Percentiles rank a stretch among this genome's conserved stretches.
phyloP scores from a whole-genome alignment of 192 early-diverging fungal genomes.

The Chytriomyces hyalinus region DNA sequence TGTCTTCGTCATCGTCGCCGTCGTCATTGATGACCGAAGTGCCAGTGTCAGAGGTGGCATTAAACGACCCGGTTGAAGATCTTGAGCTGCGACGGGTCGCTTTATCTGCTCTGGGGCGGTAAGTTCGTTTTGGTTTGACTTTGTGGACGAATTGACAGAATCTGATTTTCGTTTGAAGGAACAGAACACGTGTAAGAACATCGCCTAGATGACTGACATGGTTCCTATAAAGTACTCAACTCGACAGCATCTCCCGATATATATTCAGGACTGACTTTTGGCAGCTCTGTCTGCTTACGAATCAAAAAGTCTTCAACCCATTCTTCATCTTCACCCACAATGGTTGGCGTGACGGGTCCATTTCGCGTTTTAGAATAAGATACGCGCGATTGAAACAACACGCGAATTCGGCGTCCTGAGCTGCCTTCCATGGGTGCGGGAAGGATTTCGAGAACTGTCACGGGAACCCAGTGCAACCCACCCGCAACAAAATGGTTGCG shows the following conservation, averaged over 20 bases:
- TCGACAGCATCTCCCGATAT: slow-evolving; percentile 30
- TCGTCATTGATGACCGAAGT: neutral
- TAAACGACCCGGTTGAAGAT: neutral
- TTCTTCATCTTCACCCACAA: slow-evolving; percentile 12
- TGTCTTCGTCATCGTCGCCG: slow-evolving; percentile 21
- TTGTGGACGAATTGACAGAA: neutral
- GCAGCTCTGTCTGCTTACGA: neutral
- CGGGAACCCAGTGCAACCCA: slow-evolving; percentile 33
- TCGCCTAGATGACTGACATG: neutral
- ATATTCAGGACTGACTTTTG: neutral
- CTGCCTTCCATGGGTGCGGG: neutral
- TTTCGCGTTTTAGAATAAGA: neutral
- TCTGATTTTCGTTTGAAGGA: neutral
- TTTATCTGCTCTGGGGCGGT: neutral
- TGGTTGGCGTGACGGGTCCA: neutral
- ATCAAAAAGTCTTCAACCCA: slow-evolving; percentile 37
- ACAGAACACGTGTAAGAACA: neutral
- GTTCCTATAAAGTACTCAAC: slow-evolving; percentile 8
- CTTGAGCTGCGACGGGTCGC: neutral
- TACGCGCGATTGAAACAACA: slow-evolving; percentile 15
- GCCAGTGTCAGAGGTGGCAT: neutral
- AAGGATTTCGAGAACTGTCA: slow-evolving; percentile 19
- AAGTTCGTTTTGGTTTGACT: too few species aligned
- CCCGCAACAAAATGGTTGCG: neutral
- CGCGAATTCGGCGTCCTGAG: neutral